A percentile compares a stretch with the other conserved stretches of the same genome.
Conservation (phyloP, 495 filamentous ascomycete species). For the Cudoniella acicularis region DNA sequence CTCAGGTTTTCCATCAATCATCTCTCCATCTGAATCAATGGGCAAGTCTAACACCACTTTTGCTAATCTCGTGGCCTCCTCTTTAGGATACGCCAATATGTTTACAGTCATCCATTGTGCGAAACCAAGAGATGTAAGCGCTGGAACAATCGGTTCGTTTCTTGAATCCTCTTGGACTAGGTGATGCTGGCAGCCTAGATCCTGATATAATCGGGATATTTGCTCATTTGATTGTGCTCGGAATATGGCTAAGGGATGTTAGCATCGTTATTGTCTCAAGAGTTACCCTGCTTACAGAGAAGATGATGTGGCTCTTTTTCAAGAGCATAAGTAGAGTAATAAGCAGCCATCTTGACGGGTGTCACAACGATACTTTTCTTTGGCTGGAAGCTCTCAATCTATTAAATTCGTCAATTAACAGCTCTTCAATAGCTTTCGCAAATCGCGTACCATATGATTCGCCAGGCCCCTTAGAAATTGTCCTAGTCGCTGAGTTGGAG, state of each 20-base stretch:
- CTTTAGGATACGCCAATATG: conserved; percentile 73
- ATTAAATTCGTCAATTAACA: conserved; percentile 20
- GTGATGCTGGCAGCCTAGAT: conserved; percentile 76
- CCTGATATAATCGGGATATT: conserved; percentile 69
- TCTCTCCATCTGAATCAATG: conserved; percentile 50
- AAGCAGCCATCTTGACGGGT: conserved; percentile 73
- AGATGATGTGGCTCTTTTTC: conserved; percentile 50
- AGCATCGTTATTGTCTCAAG: neutral
- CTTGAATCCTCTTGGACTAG: conserved; percentile 62
- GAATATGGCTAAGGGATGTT: conserved; percentile 44
- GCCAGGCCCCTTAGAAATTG: conserved; percentile 76
- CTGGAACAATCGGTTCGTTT: conserved; percentile 65
- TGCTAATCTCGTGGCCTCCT: conserved; percentile 70
- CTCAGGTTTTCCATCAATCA: conserved; percentile 66
- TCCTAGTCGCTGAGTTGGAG: conserved; percentile 63
- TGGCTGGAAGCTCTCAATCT: conserved; percentile 78
- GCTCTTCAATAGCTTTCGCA: conserved; percentile 8
- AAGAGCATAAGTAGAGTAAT: conserved; percentile 66
- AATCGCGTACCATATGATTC: conserved; percentile 64
- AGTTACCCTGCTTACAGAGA: conserved; percentile 27
- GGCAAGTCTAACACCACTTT: conserved; percentile 72
- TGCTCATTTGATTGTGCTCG: conserved; percentile 28
- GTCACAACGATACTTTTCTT: conserved; percentile 74
- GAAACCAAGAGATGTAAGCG: conserved; percentile 77
- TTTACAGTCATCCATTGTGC: conserved; percentile 69